Evolutionary conservation across 2,329 filamentous ascomycete species (phyloP).

Genomic region (Nemania sp.): DNA sequence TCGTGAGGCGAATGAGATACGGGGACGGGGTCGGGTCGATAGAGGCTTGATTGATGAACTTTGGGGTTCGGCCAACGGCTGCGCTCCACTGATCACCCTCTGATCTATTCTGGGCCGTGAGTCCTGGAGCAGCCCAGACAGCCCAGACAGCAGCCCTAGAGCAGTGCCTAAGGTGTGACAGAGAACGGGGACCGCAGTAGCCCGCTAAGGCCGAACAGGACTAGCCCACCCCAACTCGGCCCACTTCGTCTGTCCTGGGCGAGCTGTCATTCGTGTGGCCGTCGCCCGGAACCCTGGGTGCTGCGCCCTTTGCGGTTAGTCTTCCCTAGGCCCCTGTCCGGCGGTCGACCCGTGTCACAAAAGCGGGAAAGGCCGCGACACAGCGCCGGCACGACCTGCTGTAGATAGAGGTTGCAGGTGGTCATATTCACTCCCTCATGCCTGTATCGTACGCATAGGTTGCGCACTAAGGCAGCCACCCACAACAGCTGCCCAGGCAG

Average conservation of each 20-base stretch:
- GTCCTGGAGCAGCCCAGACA: no score
- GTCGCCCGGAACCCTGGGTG: neutral
- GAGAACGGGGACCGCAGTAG: neutral
- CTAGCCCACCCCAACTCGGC: constrained; percentile 1
- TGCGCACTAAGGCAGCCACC: neutral
- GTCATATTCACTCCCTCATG: no score
- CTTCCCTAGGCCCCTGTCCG: neutral
- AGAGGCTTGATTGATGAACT: constrained; percentile 2
- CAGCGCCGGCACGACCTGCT: neutral
- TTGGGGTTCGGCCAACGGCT: constrained; percentile 6
- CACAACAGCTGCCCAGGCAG: neutral
- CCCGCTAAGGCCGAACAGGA: neutral
- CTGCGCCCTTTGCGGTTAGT: constrained; percentile 2
- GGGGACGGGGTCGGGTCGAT: constrained; percentile 1
- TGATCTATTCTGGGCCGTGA: constrained; percentile 20
- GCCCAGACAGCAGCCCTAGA: no score
- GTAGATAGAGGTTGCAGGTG: no score
- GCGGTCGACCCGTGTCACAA: neutral
- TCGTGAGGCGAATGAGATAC: constrained; percentile 4
- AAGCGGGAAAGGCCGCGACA: constrained; percentile 14
- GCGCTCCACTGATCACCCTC: constrained; percentile 22
- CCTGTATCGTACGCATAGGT: neutral
- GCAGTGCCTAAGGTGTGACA: neutral
- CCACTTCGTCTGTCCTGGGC: neutral
- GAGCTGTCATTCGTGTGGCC: neutral